Evolutionary conservation across 2,329 filamentous ascomycete species (phyloP), one percentile per base, ranked within the genome.

Genomic region (Fusarium siculi): DNA sequence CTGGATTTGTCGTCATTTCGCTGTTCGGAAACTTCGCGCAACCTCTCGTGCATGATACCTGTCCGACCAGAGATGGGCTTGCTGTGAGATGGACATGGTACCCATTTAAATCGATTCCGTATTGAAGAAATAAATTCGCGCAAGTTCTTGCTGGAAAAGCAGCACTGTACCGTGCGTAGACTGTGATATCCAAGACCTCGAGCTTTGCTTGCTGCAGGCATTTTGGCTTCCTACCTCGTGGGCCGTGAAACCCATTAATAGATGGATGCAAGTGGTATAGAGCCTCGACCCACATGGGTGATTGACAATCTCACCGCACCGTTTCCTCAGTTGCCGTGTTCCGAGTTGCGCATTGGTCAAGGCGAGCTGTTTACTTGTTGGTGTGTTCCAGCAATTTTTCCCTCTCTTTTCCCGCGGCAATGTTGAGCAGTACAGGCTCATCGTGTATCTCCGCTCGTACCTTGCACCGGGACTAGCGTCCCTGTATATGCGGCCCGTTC

Each of bases 251-350:
- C 71, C 59, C 54, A 57, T 47, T 32, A 25, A 57, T 36, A 30
- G 32, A 60, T 52, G 55, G 65, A 69, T 56, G 66, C 37, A 70
- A 61, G 61, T 63, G 68, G 59, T 37, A 74, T 68, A 68, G 70
- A 70, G 60, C 68, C 66, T 63, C 25, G 47, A 65, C 68, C 76
- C 76, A 77, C 75, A 76, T 76, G 68, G 58, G 30, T 21, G 43
- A 60, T 42, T 63, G 74, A 64, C 64, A 74, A 78, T 75, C 72
- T 76, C 76, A 78, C 76, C 73, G 68, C 72, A 75, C 73, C 69
- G 64, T 64, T 68, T 66, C 53, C 64, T 63, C 32, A 74, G 44
- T 73, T 78, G 76, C 76, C 76, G 76, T 78, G 76, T 78, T 78
- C 76, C 76, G 76, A 78, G 73, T 63, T 66, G 47, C 59, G 63